phyloP scores from a whole-genome alignment of 805 yeast species.

The Candida adriatica region DNA sequence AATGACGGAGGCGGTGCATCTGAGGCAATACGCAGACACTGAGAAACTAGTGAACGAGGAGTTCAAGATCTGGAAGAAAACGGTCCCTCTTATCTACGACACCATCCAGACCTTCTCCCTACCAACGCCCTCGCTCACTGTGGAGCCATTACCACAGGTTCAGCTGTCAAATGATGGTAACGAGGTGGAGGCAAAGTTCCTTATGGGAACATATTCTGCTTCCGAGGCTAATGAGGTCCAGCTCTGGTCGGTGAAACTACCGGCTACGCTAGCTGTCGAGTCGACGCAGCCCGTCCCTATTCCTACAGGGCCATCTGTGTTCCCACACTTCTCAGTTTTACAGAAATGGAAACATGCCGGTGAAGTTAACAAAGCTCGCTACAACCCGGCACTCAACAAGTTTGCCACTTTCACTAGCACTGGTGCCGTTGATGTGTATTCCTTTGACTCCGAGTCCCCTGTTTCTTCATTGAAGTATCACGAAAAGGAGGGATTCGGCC shows the following conservation, averaged over 20 bases:
- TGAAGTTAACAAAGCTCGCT: conserved; percentile 57
- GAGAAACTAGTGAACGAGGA: conserved; percentile 71
- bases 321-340: conserved; percentile 31
- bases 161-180: conserved; percentile 21
- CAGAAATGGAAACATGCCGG: conserved; percentile 46
- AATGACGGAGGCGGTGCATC: conserved; percentile 6
- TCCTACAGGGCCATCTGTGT: conserved; percentile 23
- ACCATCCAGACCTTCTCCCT: conserved; percentile 54
- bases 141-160: conserved; percentile 46
- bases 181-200: conserved; percentile 30
- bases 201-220: conserved; percentile 41
- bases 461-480: conserved; percentile 43
- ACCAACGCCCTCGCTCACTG: conserved; percentile 51
- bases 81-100: conserved; percentile 72
- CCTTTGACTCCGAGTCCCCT: conserved; percentile 19
- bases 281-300: conserved; percentile 17
- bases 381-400: conserved; percentile 27
- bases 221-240: conserved; percentile 36
- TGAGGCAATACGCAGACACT: conserved; percentile 40
- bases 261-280: conserved; percentile 40
- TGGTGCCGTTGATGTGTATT: conserved; percentile 44
- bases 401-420: conserved; percentile 23
- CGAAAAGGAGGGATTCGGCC: conserved; percentile 57
- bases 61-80: conserved; percentile 75
- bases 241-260: conserved; percentile 28